Evolutionary conservation across 2,329 filamentous ascomycete species (phyloP).

Genomic region (Botrytis aclada): DNA sequence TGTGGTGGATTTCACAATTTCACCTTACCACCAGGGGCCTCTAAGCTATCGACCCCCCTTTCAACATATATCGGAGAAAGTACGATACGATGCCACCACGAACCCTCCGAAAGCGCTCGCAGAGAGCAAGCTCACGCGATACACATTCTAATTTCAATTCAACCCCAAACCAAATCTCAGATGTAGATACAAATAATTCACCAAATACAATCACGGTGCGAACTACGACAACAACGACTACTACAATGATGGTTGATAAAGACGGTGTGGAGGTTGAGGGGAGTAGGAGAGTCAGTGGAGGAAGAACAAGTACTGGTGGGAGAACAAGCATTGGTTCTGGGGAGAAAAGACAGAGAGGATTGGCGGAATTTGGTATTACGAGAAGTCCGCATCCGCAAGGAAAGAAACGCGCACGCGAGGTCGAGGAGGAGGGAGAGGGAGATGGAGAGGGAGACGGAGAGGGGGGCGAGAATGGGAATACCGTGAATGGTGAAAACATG

Average conservation of each 20-base stretch:
- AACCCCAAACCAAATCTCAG: neutral
- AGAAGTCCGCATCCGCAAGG: conserved; percentile 3
- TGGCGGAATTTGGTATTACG: conserved; percentile 12
- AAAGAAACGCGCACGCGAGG: neutral
- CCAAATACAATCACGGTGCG: neutral
- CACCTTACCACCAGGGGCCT: neutral
- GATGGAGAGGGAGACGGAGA: neutral
- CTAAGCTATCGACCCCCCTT: neutral
- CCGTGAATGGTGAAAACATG: neutral
- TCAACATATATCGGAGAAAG: neutral
- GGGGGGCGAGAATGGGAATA: neutral
- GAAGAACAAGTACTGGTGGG: neutral
- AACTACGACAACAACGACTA: neutral
- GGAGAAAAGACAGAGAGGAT: conserved; percentile 6
- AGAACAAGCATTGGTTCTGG: neutral
- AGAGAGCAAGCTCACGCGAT: neutral
- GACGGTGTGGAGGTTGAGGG: neutral
- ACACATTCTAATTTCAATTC: neutral
- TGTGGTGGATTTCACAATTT: neutral
- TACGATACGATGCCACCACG: neutral
- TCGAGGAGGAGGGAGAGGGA: no score
- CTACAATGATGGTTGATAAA: neutral
- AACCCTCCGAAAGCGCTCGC: neutral
- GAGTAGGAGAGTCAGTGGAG: neutral
- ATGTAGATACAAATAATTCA: neutral